Evolutionary conservation across 306 rosid species (phyloP).

Genomic region (Leucaena leucocephala): DNA sequence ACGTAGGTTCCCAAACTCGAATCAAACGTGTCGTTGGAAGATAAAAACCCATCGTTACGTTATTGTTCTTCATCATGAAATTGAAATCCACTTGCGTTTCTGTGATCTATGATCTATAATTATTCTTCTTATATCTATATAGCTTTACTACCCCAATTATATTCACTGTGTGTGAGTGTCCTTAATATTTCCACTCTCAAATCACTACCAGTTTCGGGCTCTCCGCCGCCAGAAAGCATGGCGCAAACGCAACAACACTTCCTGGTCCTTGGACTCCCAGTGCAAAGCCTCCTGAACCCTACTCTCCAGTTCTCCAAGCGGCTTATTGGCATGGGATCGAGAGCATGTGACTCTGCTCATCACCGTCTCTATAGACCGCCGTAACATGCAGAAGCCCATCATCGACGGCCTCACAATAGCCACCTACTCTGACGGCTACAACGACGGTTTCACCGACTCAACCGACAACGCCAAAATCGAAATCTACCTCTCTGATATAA

Average conservation of each 20-base stretch:
- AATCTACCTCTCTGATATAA: conserved; percentile 14
- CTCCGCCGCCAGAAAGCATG: background rate
- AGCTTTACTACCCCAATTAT: too few relatives aligned
- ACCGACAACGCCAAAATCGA: background rate
- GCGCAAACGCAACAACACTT: conserved; percentile 10
- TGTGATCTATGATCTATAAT: too few relatives aligned
- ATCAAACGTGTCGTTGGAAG: background rate
- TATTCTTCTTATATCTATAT: too few relatives aligned
- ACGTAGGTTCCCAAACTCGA: too few relatives aligned
- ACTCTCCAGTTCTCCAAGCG: conserved; percentile 35
- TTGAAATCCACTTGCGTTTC: too few relatives aligned
- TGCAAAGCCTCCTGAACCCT: conserved; percentile 45
- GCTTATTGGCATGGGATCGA: conserved; percentile 21
- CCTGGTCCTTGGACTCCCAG: conserved; percentile 27
- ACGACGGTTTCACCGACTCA: background rate
- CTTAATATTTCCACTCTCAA: background rate
- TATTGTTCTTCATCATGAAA: too few relatives aligned
- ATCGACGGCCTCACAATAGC: conserved; percentile 6
- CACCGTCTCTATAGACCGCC: conserved; percentile 13
- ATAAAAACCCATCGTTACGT: too few relatives aligned
- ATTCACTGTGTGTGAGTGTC: too few relatives aligned
- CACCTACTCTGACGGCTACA: conserved; percentile 36
- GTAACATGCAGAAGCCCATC: background rate
- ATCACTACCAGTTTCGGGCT: background rate
- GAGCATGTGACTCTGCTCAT: conserved; percentile 30